Percentiles rank a stretch among this genome's conserved stretches.
Conservation (phyloP, 805 yeast species). For the Candida tammaniensis region DNA sequence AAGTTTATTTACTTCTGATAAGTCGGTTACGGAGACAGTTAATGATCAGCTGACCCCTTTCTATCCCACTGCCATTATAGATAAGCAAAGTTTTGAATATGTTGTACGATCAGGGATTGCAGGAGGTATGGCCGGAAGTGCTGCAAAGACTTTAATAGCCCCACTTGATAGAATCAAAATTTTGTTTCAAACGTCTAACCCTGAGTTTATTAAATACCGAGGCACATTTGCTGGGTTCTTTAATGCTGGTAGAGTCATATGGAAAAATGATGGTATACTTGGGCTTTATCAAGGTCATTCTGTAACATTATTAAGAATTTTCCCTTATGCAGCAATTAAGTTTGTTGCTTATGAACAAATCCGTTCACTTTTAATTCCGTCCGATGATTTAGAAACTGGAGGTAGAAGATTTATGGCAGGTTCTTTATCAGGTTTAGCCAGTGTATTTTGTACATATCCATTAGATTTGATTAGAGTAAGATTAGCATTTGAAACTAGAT, state of each 20-base stretch:
- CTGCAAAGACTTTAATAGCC: conserved; percentile 94
- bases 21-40: conserved; percentile 11
- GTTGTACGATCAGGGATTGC: conserved; percentile 83
- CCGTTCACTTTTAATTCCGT: conserved; percentile 74
- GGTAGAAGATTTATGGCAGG: conserved; percentile 82
- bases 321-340: conserved; percentile 96
- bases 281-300: conserved; percentile 97
- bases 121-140: conserved; percentile 93
- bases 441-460: conserved; percentile 90
- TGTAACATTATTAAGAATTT: conserved; percentile 84
- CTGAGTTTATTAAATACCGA: conserved; percentile 75
- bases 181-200: conserved; percentile 91
- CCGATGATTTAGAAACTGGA: conserved; percentile 72
- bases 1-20: conserved; percentile 5
- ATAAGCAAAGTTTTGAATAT: conserved; percentile 74
- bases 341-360: conserved; percentile 96
- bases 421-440: conserved; percentile 81
- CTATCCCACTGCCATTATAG: conserved; percentile 35
- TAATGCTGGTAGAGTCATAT: conserved; percentile 68
- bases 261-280: conserved; percentile 61
- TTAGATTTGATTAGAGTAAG: conserved; percentile 87
- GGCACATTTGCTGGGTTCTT: conserved; percentile 78
- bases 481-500: conserved; percentile 79
- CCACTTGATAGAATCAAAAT: conserved; percentile 95
- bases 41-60: conserved; percentile 30